Base-by-base conservation (phyloP, 805 yeast species). In the Kuraishia ogatae region DNA sequence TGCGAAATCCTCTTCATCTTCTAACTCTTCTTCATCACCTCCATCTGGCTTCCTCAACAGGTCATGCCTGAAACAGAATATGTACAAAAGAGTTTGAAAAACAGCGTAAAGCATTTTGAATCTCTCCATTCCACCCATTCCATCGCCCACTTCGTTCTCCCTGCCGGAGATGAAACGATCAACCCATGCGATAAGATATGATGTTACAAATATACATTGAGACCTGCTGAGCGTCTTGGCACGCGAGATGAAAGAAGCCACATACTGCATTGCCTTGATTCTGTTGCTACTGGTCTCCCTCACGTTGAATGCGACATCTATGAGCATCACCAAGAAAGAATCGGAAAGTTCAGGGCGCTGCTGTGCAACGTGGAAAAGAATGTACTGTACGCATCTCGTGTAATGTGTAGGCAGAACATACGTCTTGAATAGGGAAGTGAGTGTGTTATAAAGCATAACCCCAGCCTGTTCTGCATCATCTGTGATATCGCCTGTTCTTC, bases 351-450 rank as follows among this genome's bases (percentile, higher is more conserved):
- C 96, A 3, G 85, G 82, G 63, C 88, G 89, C 56, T 83, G 82
- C 68, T 92, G 97, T 8, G 96, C 82, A 23, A 86, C 77, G 59
- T 84, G 84, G 70, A 93, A 93, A 67, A 92, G 69, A 24, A 92
- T 72, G 65, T 87, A 93, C 69, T 93, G 99, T 22, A 89, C 84
- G 48, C 91, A 85, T 63, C 89, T 83, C 13, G 98, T 93, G 67
- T 87, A 86, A 68, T 92, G 96, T 1, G 99, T 94, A 23, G 97
- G 96, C 58, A 93, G 73, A 47, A 94, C 80, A 61, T 89, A 94
- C 1, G 90, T 78, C 63, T 83, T 84, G 76, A 93, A 93, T 24
- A 89, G 73, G 1, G 92, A 81, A 0, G 87, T 80, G 55, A 94
- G 73, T 1, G 89, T 85, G 60, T 85, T 85, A 72, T 85, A 93